Evolutionary conservation across 352 stramenopile genomes (phyloP).

Genomic region (Peronosclerospora sorghi): DNA sequence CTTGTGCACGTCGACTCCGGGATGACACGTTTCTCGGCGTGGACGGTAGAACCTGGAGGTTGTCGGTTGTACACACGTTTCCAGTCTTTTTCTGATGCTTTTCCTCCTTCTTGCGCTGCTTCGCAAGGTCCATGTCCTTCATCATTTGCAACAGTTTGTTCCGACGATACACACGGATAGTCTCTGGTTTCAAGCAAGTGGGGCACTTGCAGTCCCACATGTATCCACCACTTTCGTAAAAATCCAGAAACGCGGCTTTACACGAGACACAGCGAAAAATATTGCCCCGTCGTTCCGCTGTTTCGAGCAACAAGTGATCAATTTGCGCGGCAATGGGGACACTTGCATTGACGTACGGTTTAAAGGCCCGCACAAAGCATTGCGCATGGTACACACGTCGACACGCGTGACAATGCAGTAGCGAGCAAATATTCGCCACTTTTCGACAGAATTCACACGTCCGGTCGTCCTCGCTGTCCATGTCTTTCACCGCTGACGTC

Average conservation of each 20-base stretch:
- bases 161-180: conserved; percentile 21
- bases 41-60: not conserved
- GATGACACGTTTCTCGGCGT: conserved; percentile 3
- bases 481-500: conserved; percentile 2
- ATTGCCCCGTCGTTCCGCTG: conserved; percentile 14
- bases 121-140: conserved; percentile 20
- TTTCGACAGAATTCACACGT: conserved; percentile 37
- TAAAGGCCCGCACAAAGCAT: conserved; percentile 29
- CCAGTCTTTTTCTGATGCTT: conserved; percentile 12
- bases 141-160: conserved; percentile 37
- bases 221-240: conserved; percentile 22
- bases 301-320: conserved; percentile 15
- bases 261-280: conserved; percentile 40
- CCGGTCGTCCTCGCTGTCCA: conserved; percentile 2
- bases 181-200: conserved; percentile 28
- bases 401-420: conserved; percentile 30
- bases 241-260: conserved; percentile 33
- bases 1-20: conserved; percentile 6
- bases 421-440: conserved; percentile 18
- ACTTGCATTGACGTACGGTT: conserved; percentile 13
- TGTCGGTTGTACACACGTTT: not conserved
- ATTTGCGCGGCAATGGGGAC: conserved; percentile 27
- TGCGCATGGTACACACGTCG: conserved; percentile 33
- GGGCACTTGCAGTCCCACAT: conserved; percentile 30
- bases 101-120: conserved; percentile 19